Conservation (phyloP, 2,329 filamentous ascomycete genomes). For the Pestalotiopsis sp. region DNA sequence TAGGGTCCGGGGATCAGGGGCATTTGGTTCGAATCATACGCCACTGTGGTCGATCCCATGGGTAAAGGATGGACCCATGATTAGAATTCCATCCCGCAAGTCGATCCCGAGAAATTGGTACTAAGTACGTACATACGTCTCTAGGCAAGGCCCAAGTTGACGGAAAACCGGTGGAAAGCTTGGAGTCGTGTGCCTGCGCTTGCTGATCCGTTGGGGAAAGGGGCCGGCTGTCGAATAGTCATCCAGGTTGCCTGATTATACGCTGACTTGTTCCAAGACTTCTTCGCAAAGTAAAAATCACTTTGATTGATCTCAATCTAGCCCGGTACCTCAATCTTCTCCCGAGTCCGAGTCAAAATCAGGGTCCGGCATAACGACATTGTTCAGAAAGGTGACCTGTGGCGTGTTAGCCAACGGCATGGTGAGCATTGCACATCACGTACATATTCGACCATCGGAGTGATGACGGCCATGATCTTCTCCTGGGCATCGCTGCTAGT, state of each 20-base stretch:
- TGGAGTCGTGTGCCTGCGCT: background rate
- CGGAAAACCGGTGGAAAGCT: background rate
- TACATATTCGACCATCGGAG: conserved; percentile 78
- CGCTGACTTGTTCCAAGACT: no score
- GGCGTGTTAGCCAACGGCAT: background rate
- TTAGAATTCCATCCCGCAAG: background rate
- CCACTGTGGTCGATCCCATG: background rate
- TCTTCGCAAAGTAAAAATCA: conserved; percentile 9
- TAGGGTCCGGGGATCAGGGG: background rate
- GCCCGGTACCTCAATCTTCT: conserved; percentile 37
- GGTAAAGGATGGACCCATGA: background rate
- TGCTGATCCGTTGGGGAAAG: background rate
- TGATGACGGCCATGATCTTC: conserved; percentile 66
- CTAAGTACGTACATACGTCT: background rate
- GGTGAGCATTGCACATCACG: conserved; percentile 42
- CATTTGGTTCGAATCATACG: background rate
- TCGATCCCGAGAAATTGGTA: background rate
- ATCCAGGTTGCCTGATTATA: background rate
- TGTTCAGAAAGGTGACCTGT: conserved; percentile 73
- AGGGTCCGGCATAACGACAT: conserved; percentile 73
- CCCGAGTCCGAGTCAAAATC: conserved; percentile 44
- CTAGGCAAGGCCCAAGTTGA: background rate
- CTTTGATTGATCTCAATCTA: conserved; percentile 25
- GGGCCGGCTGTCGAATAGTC: background rate
- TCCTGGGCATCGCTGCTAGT: conserved; percentile 64